These are phyloP conservation scores for Cladorrhinum sp. DNA, from an alignment of 2,329 filamentous ascomycete species.

Conservation along the genomic window DNA sequence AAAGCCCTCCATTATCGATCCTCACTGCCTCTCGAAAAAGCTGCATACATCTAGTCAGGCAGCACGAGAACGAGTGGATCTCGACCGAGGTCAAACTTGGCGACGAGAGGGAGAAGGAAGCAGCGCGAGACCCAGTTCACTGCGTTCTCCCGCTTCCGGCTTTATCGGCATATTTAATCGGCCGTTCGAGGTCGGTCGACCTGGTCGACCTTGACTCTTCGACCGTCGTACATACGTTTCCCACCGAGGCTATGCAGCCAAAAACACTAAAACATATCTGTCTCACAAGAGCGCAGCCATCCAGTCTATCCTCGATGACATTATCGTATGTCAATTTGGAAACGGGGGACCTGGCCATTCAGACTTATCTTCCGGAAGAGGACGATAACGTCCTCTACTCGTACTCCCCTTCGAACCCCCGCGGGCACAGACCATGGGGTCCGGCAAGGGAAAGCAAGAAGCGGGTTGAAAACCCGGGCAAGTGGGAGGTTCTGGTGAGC, in stretches of 20 bases:
- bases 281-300: slow-evolving; percentile 42
- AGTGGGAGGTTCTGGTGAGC: slow-evolving; percentile 60
- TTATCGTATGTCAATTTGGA: slow-evolving; percentile 60
- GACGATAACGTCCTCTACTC: slow-evolving; percentile 58
- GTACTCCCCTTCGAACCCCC: slow-evolving; percentile 41
- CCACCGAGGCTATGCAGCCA: slow-evolving; percentile 55
- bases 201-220: slow-evolving; percentile 58
- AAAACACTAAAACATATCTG: slow-evolving; percentile 61
- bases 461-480: slow-evolving; percentile 59
- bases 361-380: slow-evolving; percentile 56
- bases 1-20: slow-evolving; percentile 33
- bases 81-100: slow-evolving; percentile 45
- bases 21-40: slow-evolving; percentile 50
- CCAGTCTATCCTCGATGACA: slow-evolving; percentile 60
- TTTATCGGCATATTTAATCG: slow-evolving; percentile 59
- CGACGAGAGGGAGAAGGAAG: slow-evolving; percentile 39
- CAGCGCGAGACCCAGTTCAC: slow-evolving; percentile 34
- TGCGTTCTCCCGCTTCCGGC: slow-evolving; percentile 58
- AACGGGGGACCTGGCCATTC: slow-evolving; percentile 60
- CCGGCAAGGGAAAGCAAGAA: slow-evolving; percentile 51
- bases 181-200: slow-evolving; percentile 54
- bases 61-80: slow-evolving; percentile 46
- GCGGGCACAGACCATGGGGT: slow-evolving; percentile 49
- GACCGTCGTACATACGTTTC: slow-evolving; percentile 59
- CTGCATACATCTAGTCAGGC: slow-evolving; percentile 47